These are phyloP conservation scores for Talaromyces sp. DNA, from an alignment of 2,329 filamentous ascomycete genomes.

Conservation along the genomic window DNA sequence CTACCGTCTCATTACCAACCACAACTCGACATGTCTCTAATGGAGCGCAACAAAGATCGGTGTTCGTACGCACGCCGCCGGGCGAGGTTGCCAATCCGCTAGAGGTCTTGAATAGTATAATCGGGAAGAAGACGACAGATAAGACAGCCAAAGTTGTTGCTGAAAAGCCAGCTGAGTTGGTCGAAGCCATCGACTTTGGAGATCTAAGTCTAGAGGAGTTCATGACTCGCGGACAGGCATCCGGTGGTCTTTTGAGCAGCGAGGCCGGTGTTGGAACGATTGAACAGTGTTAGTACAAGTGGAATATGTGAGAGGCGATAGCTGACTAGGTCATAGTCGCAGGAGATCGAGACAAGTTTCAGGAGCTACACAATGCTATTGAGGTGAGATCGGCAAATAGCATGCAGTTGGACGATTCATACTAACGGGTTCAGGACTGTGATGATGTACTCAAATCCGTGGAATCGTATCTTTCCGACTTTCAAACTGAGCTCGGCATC, in stretches of 20 bases:
- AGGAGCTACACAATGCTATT: constrained; percentile 88
- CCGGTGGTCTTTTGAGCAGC: constrained; percentile 28
- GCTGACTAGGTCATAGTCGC: constrained; percentile 56
- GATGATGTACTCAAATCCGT: constrained; percentile 92
- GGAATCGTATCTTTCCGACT: constrained; percentile 86
- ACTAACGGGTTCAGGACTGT: constrained; percentile 58
- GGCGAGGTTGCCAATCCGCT: constrained; percentile 66
- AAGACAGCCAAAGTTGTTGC: constrained; percentile 16
- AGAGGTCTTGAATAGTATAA: constrained; percentile 63
- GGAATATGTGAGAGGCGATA: background rate
- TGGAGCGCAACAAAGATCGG: constrained; percentile 66
- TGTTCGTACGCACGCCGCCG: constrained; percentile 47
- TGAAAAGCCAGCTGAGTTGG: constrained; percentile 49
- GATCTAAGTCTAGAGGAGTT: constrained; percentile 75
- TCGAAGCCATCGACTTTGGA: constrained; percentile 73
- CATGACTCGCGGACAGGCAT: constrained; percentile 42
- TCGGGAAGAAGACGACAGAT: constrained; percentile 44
- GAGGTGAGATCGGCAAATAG: constrained; percentile 33
- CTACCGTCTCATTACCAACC: constrained; percentile 71
- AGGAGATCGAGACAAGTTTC: constrained; percentile 77
- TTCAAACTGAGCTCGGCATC: constrained; percentile 85
- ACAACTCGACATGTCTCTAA: constrained; percentile 60
- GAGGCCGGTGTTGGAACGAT: constrained; percentile 58
- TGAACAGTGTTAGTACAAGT: constrained; percentile 65
- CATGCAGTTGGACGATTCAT: background rate